phyloP scores from a whole-genome alignment of 331 rosid genomes.

The Saraca asoca region DNA sequence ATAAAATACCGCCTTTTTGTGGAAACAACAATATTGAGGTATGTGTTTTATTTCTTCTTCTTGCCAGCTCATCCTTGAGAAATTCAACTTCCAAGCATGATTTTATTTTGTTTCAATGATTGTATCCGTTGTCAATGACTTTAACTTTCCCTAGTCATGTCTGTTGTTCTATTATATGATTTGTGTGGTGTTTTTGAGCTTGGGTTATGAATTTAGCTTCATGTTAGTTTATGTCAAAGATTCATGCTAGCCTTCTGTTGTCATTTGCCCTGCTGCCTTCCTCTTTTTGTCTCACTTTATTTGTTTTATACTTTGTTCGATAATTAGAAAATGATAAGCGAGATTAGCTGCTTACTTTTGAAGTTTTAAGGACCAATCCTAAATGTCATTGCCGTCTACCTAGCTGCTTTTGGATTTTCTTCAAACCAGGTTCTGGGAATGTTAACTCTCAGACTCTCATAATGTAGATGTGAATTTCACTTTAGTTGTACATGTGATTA shows the following conservation, averaged over 20 bases:
- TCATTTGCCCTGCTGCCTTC: too few relatives aligned
- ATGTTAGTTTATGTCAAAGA: not conserved
- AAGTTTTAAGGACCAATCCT: conserved; percentile 9
- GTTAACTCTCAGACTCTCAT: too few relatives aligned
- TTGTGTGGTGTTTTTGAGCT: conserved; percentile 4
- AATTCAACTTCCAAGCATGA: conserved; percentile 8
- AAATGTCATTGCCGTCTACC: not conserved
- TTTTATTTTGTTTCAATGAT: conserved; percentile 1
- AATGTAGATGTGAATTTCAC: too few relatives aligned
- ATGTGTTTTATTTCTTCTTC: conserved; percentile 7
- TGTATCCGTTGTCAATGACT: not conserved
- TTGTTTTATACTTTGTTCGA: too few relatives aligned
- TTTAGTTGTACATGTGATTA: not conserved
- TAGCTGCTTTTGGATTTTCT: not conserved
- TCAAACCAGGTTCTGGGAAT: too few relatives aligned
- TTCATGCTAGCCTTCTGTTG: not conserved
- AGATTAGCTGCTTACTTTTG: too few relatives aligned
- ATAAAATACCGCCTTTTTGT: not conserved
- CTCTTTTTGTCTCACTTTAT: too few relatives aligned
- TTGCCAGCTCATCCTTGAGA: too few relatives aligned
- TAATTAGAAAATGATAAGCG: too few relatives aligned
- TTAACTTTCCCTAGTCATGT: not conserved
- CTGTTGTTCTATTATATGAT: not conserved
- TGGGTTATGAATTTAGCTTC: not conserved
- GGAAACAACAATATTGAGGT: conserved; percentile 42